phyloP scores from a whole-genome alignment of 805 yeast genomes.

The Hanseniaspora pseudoguilliermondii region DNA sequence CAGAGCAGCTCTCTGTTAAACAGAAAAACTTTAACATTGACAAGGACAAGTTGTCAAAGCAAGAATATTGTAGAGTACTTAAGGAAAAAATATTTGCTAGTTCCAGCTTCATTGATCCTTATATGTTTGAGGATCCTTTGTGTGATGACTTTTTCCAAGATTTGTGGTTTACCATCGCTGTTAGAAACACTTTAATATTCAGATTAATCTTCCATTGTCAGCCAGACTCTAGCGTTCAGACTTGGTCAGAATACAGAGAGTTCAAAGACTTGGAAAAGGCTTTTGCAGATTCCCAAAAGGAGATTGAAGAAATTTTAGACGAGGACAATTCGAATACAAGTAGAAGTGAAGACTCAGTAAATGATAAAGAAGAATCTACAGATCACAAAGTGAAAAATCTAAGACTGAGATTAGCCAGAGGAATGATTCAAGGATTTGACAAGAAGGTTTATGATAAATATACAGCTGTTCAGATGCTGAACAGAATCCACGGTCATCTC shows the following conservation, averaged over 20 bases:
- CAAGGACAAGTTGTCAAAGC: slow-evolving; percentile 18
- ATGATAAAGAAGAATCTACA: neutral
- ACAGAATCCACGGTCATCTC: slow-evolving; percentile 69
- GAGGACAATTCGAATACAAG: neutral
- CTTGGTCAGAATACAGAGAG: slow-evolving; percentile 82
- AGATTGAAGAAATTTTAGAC: slow-evolving; percentile 20
- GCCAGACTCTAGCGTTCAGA: slow-evolving; percentile 81
- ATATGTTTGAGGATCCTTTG: slow-evolving; percentile 76
- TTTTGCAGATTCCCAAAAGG: slow-evolving; percentile 30
- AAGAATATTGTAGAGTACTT: slow-evolving; percentile 5
- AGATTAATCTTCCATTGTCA: slow-evolving; percentile 83
- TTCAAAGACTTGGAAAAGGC: slow-evolving; percentile 49
- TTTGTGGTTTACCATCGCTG: slow-evolving; percentile 70
- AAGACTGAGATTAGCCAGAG: slow-evolving; percentile 24
- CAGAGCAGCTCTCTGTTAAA: slow-evolving; percentile 11
- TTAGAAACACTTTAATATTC: slow-evolving; percentile 68
- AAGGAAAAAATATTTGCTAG: slow-evolving; percentile 22
- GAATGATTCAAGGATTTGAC: slow-evolving; percentile 24
- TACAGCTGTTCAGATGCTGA: slow-evolving; percentile 61
- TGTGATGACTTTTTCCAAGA: slow-evolving; percentile 73
- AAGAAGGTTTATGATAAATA: slow-evolving; percentile 54
- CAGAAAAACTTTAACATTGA: neutral
- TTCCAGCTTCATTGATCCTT: slow-evolving; percentile 62
- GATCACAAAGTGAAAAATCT: slow-evolving; percentile 16
- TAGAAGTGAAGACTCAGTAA: neutral